Base-by-base conservation (phyloP, 148 eudicot species). In the Vaccinium myrtillus region DNA sequence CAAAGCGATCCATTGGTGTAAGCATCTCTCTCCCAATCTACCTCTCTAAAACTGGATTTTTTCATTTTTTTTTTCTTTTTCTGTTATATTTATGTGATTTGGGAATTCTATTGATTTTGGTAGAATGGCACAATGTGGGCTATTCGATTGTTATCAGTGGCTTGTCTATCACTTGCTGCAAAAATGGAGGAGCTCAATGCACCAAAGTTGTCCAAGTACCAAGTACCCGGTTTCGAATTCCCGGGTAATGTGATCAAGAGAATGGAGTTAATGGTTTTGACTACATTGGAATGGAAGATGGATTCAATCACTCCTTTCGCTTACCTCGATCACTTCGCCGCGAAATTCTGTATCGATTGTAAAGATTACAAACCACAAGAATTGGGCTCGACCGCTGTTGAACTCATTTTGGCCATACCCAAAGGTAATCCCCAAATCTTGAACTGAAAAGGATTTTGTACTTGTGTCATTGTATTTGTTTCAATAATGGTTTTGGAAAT, bases 81-180 rank as follows among this genome's bases (percentile, higher is more conserved):
- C 27, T 58, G 50, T 32, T 43, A 43, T 18, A 1, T 58, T 36
- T 27, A 43, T 80, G 51, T 78, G 13, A 69, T 86, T 80, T 32
- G 65, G 83, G 55, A 32, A 56, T 54, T 36, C 30, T 80, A 5
- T 49, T 84, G 74, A 59, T 87, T 71, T 79, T 30, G 21, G 74
- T 84, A 91, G 94, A 87, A 82, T 56, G 89, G 75, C 32, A 89
- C 91, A 75, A 1, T 59, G 5, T 93, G 95, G 95, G 90, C 90
- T 56, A 71, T 90, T 79, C 82, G 82, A 83, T 86, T 91, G 25
- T 50, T 91, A 48, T 84, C 93, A 73, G 87, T 92, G 81, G 94
- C 95, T 51, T 93, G 95, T 75, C 85, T 93, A n/a, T 92, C 94
- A 2, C 46, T 93, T 81, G 95, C 95, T 15, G 95, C 92, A 19